phyloP scores from a whole-genome alignment of 2,329 filamentous ascomycete genomes.

The Cercospora nicotianae region DNA sequence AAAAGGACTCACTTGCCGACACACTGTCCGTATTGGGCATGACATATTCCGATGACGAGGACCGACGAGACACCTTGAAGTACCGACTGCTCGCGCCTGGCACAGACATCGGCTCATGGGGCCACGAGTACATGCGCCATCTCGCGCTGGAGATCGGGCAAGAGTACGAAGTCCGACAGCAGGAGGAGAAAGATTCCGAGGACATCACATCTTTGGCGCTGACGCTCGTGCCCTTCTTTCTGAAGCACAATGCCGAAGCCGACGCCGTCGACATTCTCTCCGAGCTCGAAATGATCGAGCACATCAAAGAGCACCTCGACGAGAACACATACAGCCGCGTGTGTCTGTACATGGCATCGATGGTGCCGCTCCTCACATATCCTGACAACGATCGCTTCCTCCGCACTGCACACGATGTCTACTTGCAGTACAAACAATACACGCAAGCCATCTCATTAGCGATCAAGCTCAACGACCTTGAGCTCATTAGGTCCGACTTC shows the following conservation, averaged over 20 bases:
- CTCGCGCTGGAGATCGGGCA: constrained; percentile 93
- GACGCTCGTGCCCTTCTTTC: constrained; percentile 85
- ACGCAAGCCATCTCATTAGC: constrained; percentile 92
- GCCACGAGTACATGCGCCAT: constrained; percentile 96
- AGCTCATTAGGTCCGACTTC: constrained; percentile 78
- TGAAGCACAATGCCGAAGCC: constrained; percentile 96
- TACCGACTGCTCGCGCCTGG: constrained; percentile 88
- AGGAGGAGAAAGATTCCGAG: constrained; percentile 77
- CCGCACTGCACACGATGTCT: constrained; percentile 87
- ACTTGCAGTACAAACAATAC: constrained; percentile 87
- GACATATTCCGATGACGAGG: constrained; percentile 91
- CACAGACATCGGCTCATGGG: constrained; percentile 93
- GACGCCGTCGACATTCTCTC: constrained; percentile 97
- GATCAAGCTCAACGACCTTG: constrained; percentile 83
- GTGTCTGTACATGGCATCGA: constrained; percentile 97
- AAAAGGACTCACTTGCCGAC: constrained; percentile 89
- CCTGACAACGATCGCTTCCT: constrained; percentile 97
- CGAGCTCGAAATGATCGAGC: constrained; percentile 94
- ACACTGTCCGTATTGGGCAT: constrained; percentile 96
- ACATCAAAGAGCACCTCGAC: constrained; percentile 85
- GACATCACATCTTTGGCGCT: constrained; percentile 84
- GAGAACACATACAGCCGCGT: constrained; percentile 91
- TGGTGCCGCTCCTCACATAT: constrained; percentile 96
- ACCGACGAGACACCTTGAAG: constrained; percentile 92
- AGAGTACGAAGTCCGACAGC: constrained; percentile 84